Base-by-base conservation (phyloP, 768 basidiomycete species). In the Termitomyces sp. region DNA sequence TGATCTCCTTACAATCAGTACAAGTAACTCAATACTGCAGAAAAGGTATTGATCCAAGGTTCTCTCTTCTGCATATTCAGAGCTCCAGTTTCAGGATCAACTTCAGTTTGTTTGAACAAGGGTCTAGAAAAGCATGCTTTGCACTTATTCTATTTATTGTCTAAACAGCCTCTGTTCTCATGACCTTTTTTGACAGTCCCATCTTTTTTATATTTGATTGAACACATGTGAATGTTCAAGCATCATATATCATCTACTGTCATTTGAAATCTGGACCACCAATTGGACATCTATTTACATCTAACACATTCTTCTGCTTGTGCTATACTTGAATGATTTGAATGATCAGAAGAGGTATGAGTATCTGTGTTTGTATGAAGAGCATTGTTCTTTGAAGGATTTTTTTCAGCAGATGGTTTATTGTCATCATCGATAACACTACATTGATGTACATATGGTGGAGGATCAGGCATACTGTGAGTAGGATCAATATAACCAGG, bases 1-100 rank as follows among this genome's bases (percentile, higher is more conserved):
- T n/a, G n/a, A n/a, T n/a, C n/a, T n/a, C n/a, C n/a, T 78, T 78
- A 50, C 72, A 74, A 3, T 10, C 37, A 2, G 75, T n/a, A 19
- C 0, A 75, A 21, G 60, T 75, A 76, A 1, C 72, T 69, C 0
- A 77, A 4, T 0, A 56, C 27, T 9, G 67, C 55, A 10, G 67
- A 67, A 21, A 72, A 66, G 0, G 64, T 73, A 54, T 81, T 81
- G 0, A 79, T 60, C 71, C 63, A 68, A 8, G 63, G 42, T 50
- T 79, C 76, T 3, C 46, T 5, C 58, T 74, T 74, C 60, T 71
- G 69, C 60, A 73, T 63, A 57, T 62, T 57, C 17, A 70, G 42
- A 54, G 58, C 51, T 2, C 71, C 75, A 27, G 71, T 70, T 1
- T 58, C 31, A 0, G 63, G 37, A 53, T 72, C 71, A 3, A 75